Base-by-base conservation (phyloP, 1,284 basidiomycete genomes). In the Tilletiaria anomala region DNA sequence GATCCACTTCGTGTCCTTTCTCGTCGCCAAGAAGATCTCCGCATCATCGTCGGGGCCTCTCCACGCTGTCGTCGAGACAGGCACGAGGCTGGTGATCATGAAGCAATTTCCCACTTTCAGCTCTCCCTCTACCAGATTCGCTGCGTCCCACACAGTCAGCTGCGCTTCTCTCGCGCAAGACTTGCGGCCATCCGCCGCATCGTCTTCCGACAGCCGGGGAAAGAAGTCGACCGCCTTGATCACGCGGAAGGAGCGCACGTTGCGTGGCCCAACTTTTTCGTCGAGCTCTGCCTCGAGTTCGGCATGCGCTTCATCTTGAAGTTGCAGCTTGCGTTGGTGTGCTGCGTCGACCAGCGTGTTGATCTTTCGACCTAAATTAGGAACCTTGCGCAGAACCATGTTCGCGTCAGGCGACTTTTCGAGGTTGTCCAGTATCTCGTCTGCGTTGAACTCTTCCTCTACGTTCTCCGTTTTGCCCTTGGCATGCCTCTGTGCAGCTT, bases 1-100 rank as follows among this genome's bases (percentile, higher is more conserved):
- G 26, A 29, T 29, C 78, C 79, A 82, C 47, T 73, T 70, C 15
- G 80, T 76, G 47, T 76, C 73, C 29, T 74, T 69, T 40, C 74
- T 70, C 4, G 80, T 80, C 51, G 73, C 72, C 37, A 84, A 68
- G 60, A 75, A 82, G 5, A 83, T 71, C 53, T 80, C 77, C 3
- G 64, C 73, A 14, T 70, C 71, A 6, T 70, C 69, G 41, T 72
- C 72, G 29, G 71, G 65, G 32, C 70, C 71, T 69, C 77, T 75
- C 81, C 82, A 83, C 18, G 79, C 74, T 5, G 69, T 73, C 33
- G 69, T 70, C 49, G 77, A 73, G 17, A 72, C 75, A 2, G 80
- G 80, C 11, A 74, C 60, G 40, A 83, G 55, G 56, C 79, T 82
- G 10, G 77, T 78, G 2, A 79, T 71, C 76, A 79, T 21, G 44